Percentiles rank a stretch among this genome's conserved stretches.
Evolutionary conservation across 148 eudicot species (phyloP).

Genomic region (Rhododendron williamsianum): DNA sequence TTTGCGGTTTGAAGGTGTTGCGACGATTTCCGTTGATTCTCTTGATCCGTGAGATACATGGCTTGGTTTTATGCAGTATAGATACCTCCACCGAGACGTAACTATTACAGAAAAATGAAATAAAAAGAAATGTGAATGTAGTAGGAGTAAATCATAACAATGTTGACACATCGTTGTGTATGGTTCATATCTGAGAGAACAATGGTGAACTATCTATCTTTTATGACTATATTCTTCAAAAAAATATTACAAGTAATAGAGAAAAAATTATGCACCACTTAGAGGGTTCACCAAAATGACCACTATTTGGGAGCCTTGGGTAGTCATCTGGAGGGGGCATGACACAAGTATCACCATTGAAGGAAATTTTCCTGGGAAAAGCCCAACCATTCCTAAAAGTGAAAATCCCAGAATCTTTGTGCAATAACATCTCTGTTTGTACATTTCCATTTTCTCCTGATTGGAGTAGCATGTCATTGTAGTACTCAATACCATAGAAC

Average conservation of each 20-base stretch:
- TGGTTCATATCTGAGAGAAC: neutral
- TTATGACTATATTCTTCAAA: constrained; percentile 1
- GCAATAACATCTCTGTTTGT: constrained; percentile 64
- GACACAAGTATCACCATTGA: constrained; percentile 84
- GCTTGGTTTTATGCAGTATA: neutral
- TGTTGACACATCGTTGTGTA: neutral
- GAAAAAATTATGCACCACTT: constrained; percentile 3
- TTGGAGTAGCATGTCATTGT: constrained; percentile 77
- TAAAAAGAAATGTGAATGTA: neutral
- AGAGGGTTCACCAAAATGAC: neutral
- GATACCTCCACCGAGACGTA: neutral
- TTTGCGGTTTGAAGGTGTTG: neutral
- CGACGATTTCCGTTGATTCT: neutral
- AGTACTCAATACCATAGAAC: constrained; percentile 68
- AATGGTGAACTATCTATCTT: neutral
- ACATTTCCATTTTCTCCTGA: constrained; percentile 63
- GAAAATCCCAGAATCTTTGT: constrained; percentile 50
- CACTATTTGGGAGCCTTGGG: constrained; percentile 61
- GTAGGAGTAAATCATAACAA: neutral
- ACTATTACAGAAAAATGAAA: neutral
- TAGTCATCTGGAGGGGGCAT: constrained; percentile 74
- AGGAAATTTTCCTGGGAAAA: constrained; percentile 73
- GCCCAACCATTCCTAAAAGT: constrained; percentile 80
- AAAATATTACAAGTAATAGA: neutral
- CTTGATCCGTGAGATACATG: neutral